Conservation (phyloP, 2,329 filamentous ascomycete genomes). For the Arachnomyces sp. region DNA sequence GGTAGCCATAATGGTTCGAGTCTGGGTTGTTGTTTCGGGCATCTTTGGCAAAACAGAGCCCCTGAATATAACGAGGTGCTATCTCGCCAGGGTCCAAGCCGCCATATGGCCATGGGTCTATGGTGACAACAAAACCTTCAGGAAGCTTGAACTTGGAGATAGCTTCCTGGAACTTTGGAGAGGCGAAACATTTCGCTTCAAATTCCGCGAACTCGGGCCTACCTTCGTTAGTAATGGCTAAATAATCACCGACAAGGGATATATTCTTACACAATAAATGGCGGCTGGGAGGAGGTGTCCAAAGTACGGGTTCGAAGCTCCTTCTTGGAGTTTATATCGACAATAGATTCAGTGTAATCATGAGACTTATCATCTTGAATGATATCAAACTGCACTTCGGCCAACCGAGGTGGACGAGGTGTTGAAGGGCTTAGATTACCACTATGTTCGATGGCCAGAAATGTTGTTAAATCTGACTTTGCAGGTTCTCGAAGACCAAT, state of each 20-base stretch:
- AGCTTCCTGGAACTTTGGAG: slow-evolving; percentile 46
- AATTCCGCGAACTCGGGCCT: slow-evolving; percentile 42
- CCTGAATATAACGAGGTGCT: slow-evolving; percentile 47
- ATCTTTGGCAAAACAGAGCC: slow-evolving; percentile 47
- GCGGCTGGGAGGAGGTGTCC: slow-evolving; percentile 42
- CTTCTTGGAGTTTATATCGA: slow-evolving; percentile 39
- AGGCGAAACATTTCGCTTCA: slow-evolving; percentile 44
- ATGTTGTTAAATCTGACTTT: slow-evolving; percentile 42
- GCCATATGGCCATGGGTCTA: slow-evolving; percentile 53
- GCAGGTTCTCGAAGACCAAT: slow-evolving; percentile 46
- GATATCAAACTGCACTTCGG: slow-evolving; percentile 48
- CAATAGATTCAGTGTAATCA: slow-evolving; percentile 48
- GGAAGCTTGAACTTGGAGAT: slow-evolving; percentile 47
- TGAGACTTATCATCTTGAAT: slow-evolving; percentile 31
- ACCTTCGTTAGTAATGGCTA: neutral
- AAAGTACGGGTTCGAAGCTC: slow-evolving; percentile 40
- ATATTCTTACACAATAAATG: slow-evolving; percentile 35
- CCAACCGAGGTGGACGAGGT: slow-evolving; percentile 42
- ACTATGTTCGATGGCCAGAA: slow-evolving; percentile 42
- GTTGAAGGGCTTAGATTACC: slow-evolving; percentile 26
- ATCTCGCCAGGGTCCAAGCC: slow-evolving; percentile 43
- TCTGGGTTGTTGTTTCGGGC: slow-evolving; percentile 43
- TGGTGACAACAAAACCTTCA: slow-evolving; percentile 48
- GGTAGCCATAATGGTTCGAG: slow-evolving; percentile 57
- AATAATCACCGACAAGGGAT: neutral